Conservation (phyloP, 1,139 yeast genomes). For the Candida freyschussii region DNA sequence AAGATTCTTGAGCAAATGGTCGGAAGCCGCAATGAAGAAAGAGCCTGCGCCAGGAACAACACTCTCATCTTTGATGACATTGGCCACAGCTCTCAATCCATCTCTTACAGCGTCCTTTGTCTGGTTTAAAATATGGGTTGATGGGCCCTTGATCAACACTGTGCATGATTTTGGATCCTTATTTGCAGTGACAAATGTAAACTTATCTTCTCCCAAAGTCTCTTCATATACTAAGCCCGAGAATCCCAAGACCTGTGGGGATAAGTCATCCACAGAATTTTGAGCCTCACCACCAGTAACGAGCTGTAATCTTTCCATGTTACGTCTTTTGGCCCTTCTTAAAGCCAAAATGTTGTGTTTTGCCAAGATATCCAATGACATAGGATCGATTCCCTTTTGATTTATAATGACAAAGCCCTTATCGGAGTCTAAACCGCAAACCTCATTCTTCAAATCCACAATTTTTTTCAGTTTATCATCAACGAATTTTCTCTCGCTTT, state of each 20-base stretch:
- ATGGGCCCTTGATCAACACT: slow-evolving; percentile 89
- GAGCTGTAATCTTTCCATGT: slow-evolving; percentile 96
- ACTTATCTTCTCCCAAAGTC: slow-evolving; percentile 94
- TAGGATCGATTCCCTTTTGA: slow-evolving; percentile 98
- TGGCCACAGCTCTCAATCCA: slow-evolving; percentile 92
- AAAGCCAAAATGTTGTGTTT: slow-evolving; percentile 90
- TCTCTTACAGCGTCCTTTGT: slow-evolving; percentile 97
- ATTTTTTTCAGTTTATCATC: slow-evolving; percentile 91
- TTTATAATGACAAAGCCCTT: slow-evolving; percentile 91
- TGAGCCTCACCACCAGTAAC: slow-evolving; percentile 98
- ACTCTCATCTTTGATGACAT: slow-evolving; percentile 78
- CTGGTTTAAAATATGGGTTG: slow-evolving; percentile 81
- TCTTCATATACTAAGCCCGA: slow-evolving; percentile 92
- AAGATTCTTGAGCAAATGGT: slow-evolving; percentile 51
- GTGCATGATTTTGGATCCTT: slow-evolving; percentile 90
- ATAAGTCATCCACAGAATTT: slow-evolving; percentile 90
- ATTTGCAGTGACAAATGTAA: slow-evolving; percentile 91
- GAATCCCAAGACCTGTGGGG: slow-evolving; percentile 80
- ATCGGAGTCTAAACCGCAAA: slow-evolving; percentile 70
- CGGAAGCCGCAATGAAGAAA: slow-evolving; percentile 77
- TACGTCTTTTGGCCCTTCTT: slow-evolving; percentile 97
- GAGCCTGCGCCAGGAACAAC: slow-evolving; percentile 98
- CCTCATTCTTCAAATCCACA: slow-evolving; percentile 87
- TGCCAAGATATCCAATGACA: slow-evolving; percentile 92
- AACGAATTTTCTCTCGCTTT: slow-evolving; percentile 89